Evolutionary conservation across 1,139 yeast genomes (phyloP), one percentile per base, ranked within the genome.

Genomic region (Kazachstania sp.): DNA sequence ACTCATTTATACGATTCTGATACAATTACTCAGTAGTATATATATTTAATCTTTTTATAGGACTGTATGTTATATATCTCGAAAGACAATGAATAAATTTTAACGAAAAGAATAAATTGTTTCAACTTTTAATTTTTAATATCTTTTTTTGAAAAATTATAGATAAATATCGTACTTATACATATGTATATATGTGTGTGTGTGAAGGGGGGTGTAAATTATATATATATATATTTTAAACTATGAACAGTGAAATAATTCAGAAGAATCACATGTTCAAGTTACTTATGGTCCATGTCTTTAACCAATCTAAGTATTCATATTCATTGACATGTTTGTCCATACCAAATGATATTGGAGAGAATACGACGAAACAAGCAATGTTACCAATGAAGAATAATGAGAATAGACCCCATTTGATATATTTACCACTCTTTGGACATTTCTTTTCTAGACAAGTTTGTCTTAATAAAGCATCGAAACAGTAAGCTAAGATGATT

Each of bases 341-440:
- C 94, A 94, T 82, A 63, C 99, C 99, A 62, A 86, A 86, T 2
- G 95, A 76, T 48, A 92, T 72, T 61, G 86, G 86, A 58, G 87
- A 74, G 70, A 86, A 84, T 67, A 76, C 74, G 70, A 78, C 72
- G 74, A 88, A 92, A 47, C 81, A 71, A 42, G 81, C 87, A 52
- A 80, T 72, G 41, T 86, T 81, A 43, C 72, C 61, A 3, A 74
- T 74, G 57, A 79, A 81, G 56, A 81, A 74, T 12, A 65, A 57
- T 20, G 63, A 60, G 47, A 70, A 72, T 48, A 73, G 61, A 44
- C 61, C 58, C 48, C 59, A 56, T 53, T 65, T 68, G 55, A 55
- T 30, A 11, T 30, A 3, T 20, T 45, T 45, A 26, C 47, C 60
- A 54, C 55, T 57, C 37, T 64, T 57, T 20, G 63, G 43, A 20